Conservation (phyloP, 805 yeast genomes). For the Kodamaea leandrae region DNA sequence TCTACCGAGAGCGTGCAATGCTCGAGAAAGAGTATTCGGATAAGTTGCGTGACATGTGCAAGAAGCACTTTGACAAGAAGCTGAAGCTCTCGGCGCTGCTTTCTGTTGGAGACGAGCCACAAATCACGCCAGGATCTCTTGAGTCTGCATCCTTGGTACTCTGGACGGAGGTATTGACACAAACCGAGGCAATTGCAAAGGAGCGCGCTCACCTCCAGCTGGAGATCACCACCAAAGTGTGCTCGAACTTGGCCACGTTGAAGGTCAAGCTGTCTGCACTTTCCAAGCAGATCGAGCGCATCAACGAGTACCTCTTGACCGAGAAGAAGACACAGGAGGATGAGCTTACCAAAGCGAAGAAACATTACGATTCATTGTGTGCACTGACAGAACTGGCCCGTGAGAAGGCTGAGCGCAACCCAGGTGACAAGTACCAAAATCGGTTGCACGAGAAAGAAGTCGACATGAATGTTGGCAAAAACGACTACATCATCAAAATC, state of each 20-base stretch:
- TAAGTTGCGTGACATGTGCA: slow-evolving; percentile 59
- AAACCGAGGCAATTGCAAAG: slow-evolving; percentile 74
- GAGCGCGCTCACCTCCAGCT: slow-evolving; percentile 59
- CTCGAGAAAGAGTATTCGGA: slow-evolving; percentile 82
- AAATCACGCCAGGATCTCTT: slow-evolving; percentile 90
- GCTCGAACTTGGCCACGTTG: slow-evolving; percentile 57
- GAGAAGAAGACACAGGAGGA: slow-evolving; percentile 49
- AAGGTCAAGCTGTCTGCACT: slow-evolving; percentile 53
- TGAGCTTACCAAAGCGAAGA: slow-evolving; percentile 63
- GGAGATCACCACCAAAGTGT: slow-evolving; percentile 59
- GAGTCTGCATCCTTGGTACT: slow-evolving; percentile 84
- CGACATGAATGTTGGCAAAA: slow-evolving; percentile 88
- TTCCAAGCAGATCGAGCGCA: slow-evolving; percentile 52
- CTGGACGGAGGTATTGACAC: slow-evolving; percentile 85
- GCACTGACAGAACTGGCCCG: slow-evolving; percentile 77
- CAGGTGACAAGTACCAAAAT: slow-evolving; percentile 48
- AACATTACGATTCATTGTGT: slow-evolving; percentile 78
- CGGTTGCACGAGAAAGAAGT: slow-evolving; percentile 60
- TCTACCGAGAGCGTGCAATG: slow-evolving; percentile 77
- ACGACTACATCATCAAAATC: slow-evolving; percentile 74
- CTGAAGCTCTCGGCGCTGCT: slow-evolving; percentile 63
- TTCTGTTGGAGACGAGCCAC: slow-evolving; percentile 89
- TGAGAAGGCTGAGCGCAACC: slow-evolving; percentile 61
- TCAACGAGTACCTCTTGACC: slow-evolving; percentile 56
- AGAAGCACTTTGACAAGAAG: slow-evolving; percentile 72